Evolutionary conservation across 2,329 filamentous ascomycete species (phyloP).

Genomic region (Pseudofabraea citricarpa): DNA sequence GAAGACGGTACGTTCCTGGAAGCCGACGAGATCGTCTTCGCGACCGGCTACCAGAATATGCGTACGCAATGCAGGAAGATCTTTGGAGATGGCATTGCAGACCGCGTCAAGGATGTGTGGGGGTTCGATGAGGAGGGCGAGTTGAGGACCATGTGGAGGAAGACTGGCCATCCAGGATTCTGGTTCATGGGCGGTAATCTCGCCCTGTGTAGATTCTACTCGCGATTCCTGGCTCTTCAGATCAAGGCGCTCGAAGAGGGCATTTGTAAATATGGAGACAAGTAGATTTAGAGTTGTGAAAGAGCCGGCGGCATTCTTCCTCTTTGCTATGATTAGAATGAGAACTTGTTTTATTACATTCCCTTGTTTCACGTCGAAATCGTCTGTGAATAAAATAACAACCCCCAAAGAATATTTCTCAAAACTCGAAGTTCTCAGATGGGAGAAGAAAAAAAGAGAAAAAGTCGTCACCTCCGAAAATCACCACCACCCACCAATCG

Average conservation of each 20-base stretch:
- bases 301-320: no score
- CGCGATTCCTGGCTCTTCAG: conserved; percentile 41
- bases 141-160: conserved; percentile 38
- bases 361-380: no score
- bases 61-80: conserved; percentile 41
- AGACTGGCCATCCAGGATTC: conserved; percentile 41
- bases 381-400: no score
- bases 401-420: no score
- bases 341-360: no score
- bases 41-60: conserved; percentile 50
- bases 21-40: conserved; percentile 48
- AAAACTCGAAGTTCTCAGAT: no score
- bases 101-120: conserved; percentile 43
- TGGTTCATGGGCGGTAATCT: conserved; percentile 48
- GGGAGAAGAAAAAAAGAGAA: no score
- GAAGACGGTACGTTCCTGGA: conserved; percentile 40
- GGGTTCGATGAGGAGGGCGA: conserved; percentile 45
- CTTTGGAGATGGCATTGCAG: conserved; percentile 45
- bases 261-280: conserved; percentile 25
- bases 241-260: conserved; percentile 39
- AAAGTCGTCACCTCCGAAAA: no score
- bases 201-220: conserved; percentile 41
- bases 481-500: no score
- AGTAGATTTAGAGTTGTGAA: no score
- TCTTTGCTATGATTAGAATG: no score